phyloP scores from a whole-genome alignment of 208 protist genomes.

The Crithidia sp. region DNA sequence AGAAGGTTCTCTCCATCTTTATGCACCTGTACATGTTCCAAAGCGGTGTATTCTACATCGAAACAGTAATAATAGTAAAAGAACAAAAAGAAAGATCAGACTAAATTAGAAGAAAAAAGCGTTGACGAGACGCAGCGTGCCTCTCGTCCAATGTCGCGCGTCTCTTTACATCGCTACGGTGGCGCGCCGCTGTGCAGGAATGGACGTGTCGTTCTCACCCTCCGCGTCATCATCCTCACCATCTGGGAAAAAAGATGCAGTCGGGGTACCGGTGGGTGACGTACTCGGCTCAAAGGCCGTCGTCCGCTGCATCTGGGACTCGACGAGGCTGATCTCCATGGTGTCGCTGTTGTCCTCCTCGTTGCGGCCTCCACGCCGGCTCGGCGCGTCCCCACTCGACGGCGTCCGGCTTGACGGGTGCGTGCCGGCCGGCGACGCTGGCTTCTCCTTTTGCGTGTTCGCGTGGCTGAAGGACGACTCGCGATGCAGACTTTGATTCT shows the following conservation, averaged over 20 bases:
- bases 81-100: too few relatives aligned
- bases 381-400: not conserved
- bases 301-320: not conserved
- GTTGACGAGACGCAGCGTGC: not conserved
- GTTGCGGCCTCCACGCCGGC: not conserved
- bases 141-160: not conserved
- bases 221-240: not conserved
- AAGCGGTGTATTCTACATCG: too few relatives aligned
- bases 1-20: too few relatives aligned
- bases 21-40: too few relatives aligned
- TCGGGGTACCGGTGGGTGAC: not conserved
- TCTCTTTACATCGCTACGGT: conserved; percentile 7
- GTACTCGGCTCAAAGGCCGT: not conserved
- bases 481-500: not conserved
- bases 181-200: not conserved
- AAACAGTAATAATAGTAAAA: too few relatives aligned
- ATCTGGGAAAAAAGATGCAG: not conserved
- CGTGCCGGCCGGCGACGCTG: not conserved
- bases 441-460: conserved; percentile 1
- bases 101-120: too few relatives aligned
- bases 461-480: conserved; percentile 5
- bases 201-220: not conserved
- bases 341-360: not conserved
- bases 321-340: not conserved
- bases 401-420: not conserved